A percentile compares a stretch with the other conserved stretches of the same genome.
Evolutionary conservation across 2,329 filamentous ascomycete species (phyloP).

Genomic region (Fusarium torreyae): DNA sequence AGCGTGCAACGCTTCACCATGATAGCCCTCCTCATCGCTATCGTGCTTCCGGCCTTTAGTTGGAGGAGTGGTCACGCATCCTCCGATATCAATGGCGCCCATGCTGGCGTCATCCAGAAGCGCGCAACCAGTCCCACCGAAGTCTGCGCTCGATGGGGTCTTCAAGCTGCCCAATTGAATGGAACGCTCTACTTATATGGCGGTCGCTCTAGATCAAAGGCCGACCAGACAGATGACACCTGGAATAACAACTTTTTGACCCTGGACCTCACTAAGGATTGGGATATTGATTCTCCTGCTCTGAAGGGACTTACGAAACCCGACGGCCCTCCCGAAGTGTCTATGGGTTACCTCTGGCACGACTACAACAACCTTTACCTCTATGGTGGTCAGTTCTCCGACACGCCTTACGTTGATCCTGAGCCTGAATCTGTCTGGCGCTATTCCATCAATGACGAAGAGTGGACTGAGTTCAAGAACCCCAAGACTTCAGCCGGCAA

Average conservation of each 20-base stretch:
- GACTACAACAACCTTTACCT: conserved; percentile 78
- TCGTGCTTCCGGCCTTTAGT: conserved; percentile 64
- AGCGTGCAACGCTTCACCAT: conserved; percentile 63
- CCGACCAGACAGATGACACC: conserved; percentile 72
- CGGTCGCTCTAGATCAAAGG: conserved; percentile 72
- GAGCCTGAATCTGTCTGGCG: conserved; percentile 76
- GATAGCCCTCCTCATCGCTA: conserved; percentile 65
- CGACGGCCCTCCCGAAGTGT: conserved; percentile 78
- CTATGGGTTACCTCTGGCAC: conserved; percentile 83
- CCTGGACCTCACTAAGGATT: conserved; percentile 80
- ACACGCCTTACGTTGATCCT: conserved; percentile 71
- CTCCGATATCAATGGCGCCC: conserved; percentile 60
- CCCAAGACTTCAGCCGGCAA: conserved; percentile 75
- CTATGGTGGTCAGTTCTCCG: conserved; percentile 82
- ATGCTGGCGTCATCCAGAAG: conserved; percentile 61
- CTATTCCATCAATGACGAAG: conserved; percentile 72
- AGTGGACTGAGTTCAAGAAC: conserved; percentile 75
- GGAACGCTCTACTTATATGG: conserved; percentile 85
- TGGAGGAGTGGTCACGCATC: conserved; percentile 58
- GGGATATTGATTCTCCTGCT: conserved; percentile 75
- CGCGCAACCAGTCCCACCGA: conserved; percentile 54
- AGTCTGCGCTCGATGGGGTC: conserved; percentile 76
- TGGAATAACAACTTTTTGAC: conserved; percentile 85
- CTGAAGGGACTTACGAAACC: conserved; percentile 75
- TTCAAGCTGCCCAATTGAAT: conserved; percentile 79